A percentile compares a stretch with the other conserved stretches of the same genome.
Evolutionary conservation across 768 basidiomycete species (phyloP).

Genomic region (Fibroporia radiculosa): DNA sequence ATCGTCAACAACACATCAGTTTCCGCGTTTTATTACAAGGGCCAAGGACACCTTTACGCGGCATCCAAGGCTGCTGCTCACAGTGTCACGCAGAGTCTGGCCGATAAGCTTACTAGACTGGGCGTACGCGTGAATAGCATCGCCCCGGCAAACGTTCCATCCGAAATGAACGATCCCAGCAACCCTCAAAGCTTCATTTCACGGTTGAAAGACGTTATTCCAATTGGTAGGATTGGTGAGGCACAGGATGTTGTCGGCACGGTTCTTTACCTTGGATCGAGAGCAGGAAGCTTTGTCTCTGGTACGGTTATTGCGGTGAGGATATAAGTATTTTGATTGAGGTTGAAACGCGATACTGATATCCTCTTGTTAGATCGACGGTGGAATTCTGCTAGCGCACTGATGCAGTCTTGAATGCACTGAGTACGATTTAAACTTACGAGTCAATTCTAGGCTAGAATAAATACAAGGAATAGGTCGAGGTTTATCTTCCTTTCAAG

Average conservation of each 20-base stretch:
- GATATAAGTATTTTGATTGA: too few relatives aligned
- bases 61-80: slow-evolving; percentile 13
- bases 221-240: slow-evolving; percentile 11
- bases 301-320: slow-evolving; percentile 10
- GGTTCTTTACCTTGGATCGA: slow-evolving; percentile 9
- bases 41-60: slow-evolving; percentile 9
- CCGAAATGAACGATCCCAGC: slow-evolving; percentile 11
- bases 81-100: slow-evolving; percentile 12
- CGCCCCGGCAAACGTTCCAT: slow-evolving; percentile 12
- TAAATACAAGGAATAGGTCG: too few relatives aligned
- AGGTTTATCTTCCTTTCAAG: too few relatives aligned
- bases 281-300: slow-evolving; percentile 12
- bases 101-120: slow-evolving; percentile 11
- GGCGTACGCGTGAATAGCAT: slow-evolving; percentile 15
- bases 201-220: slow-evolving; percentile 4
- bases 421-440: too few relatives aligned
- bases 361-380: too few relatives aligned
- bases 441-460: too few relatives aligned
- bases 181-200: slow-evolving; percentile 14
- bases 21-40: slow-evolving; percentile 10
- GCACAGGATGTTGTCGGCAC: slow-evolving; percentile 12
- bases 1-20: slow-evolving; percentile 14
- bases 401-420: too few relatives aligned
- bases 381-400: too few relatives aligned
- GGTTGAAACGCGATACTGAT: too few relatives aligned